Evolutionary conservation across 768 basidiomycete genomes (phyloP), one percentile per base, ranked within the genome.

Genomic region (Suillus paluster): DNA sequence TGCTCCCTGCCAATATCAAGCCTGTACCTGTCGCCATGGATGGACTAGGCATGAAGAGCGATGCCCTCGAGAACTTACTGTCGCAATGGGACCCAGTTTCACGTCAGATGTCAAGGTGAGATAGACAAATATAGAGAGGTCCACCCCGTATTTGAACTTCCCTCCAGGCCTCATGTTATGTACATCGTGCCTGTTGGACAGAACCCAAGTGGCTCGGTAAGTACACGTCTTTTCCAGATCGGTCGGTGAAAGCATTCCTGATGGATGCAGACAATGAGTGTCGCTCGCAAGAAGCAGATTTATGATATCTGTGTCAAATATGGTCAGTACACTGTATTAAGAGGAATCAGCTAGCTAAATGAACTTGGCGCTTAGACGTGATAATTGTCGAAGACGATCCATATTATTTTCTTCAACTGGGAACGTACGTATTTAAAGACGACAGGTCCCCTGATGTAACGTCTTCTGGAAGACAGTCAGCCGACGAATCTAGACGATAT

Each of bases 331-430:
- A 44, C 21, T 46, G 19, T 21, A 25, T 10, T 6, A 5, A 21
- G 17, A 38, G 30, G n/a, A 61, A 34, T 49, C 15, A 4, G 27
- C n/a, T 17, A 21, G 42, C 36, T 44, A 19, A 54, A 10, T 17
- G 15, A 55, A 3, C 17, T 4, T 15, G 36, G 11, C 25, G 25
- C 25, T 55, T 45, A 89, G 86, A 93, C 65, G 73, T 92, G 25
- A 86, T 92, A 66, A 92, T 92, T 62, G 86, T 90, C 58, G 91
- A 94, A 77, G 92, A 94, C 67, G 92, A 93, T 73, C 92, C 92
- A 4, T 92, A 93, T 73, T 87, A 84, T 74, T 90, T 91, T 77
- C 77, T 92, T 25, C 90, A 92, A 70, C 75, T 86, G 63, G 84
- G 83, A 0, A 64, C 74, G 2, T 92, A 89, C 71, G 68, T 79